Conservation (phyloP, 805 yeast genomes). For the Wickerhamiella azymoides region DNA sequence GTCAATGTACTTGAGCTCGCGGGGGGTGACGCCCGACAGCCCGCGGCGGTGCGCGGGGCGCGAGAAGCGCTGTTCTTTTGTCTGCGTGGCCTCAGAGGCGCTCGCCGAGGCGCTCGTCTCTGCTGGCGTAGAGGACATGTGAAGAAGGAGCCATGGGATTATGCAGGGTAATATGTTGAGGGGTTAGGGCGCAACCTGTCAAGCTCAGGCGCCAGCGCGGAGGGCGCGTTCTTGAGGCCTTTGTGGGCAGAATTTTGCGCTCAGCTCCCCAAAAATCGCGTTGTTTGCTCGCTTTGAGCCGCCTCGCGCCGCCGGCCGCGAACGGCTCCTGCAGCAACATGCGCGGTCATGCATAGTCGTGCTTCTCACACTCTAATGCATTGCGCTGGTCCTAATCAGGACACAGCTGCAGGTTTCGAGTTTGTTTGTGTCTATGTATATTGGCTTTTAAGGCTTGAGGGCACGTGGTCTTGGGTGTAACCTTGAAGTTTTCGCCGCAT, state of each 20-base stretch:
- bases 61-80: too few species aligned
- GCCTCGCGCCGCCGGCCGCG: too few species aligned
- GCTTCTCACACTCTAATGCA: not conserved
- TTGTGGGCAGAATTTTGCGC: too few species aligned
- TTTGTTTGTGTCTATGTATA: not conserved
- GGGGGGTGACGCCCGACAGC: slow-evolving; percentile 81
- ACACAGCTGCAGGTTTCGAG: not conserved
- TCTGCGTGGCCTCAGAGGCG: too few species aligned
- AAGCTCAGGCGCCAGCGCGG: not conserved
- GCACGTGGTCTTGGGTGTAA: too few species aligned
- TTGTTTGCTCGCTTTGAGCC: not conserved
- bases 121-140: not conserved
- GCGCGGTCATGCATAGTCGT: slow-evolving; percentile 4
- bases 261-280: too few species aligned
- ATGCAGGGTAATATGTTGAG: not conserved
- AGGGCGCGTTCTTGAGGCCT: not conserved
- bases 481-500: too few species aligned
- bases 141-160: not conserved
- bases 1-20: slow-evolving; percentile 73
- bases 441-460: not conserved
- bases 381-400: not conserved
- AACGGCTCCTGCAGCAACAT: slow-evolving; percentile 5
- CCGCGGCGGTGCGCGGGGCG: slow-evolving; percentile 35
- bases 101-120: too few species aligned
- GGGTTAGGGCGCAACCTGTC: slow-evolving; percentile 8